Evolutionary conservation across 2,329 filamentous ascomycete species (phyloP), one percentile per base, ranked within the genome.

Genomic region (Myotisia sp.): DNA sequence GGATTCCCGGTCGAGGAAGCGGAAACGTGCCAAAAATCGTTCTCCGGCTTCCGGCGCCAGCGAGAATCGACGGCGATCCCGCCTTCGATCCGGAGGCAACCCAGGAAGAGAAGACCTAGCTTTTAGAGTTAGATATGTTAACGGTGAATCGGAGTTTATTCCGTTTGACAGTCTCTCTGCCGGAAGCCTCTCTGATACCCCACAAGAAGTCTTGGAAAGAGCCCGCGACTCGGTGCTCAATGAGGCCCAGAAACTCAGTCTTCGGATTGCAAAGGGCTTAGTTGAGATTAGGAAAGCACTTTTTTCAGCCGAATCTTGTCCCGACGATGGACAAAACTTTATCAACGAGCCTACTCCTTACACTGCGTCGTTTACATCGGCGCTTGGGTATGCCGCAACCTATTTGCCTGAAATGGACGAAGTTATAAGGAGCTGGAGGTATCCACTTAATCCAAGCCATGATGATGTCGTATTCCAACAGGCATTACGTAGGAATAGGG

Each of bases 61-160:
- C 37, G 56, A 59, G 33, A 56, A 53, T 22, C 57, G 59, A 12
- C 64, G 67, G 37, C 59, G 63, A 19, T 64, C 60, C 31, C 60
- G 64, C 40, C 61, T 62, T 30, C 67, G 65, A 6, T 59, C 62
- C 7, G 60, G 58, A 29, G 44, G 52, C 19, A 46, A 49, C 42
- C 56, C 51, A 34, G 56, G 44, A 21, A 56, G 58, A 23, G 37
- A 33, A 26, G 59, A 65, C 9, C 55, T 70, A 21, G 63, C 71
- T 2, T 56, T 76, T 21, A 56, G 68, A 28, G 65, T 75, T 2
- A 65, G 67, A 6, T 75, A 74, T 44, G 64, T 63, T 7, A 75
- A 75, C 44, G 71, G 72, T 1, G 67, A 74, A 32, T 66, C 62
- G 32, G 70, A 74, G 45, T 64, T 75, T 40, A 67, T 76, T 19